Conservation (phyloP, 2,329 filamentous ascomycete species). For the Phialophora chinensis region DNA sequence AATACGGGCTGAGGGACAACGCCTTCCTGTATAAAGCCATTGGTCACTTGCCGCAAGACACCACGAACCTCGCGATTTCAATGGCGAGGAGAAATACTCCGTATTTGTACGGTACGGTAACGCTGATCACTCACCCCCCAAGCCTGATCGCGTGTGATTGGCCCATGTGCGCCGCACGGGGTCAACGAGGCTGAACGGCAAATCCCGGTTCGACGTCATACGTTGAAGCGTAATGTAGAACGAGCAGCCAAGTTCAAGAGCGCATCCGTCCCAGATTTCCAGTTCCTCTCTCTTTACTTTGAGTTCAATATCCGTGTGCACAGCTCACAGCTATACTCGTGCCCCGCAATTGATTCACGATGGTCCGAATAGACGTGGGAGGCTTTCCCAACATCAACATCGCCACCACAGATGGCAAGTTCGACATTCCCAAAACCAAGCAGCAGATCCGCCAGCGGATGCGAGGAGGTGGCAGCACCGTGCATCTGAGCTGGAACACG, state of each 20-base stretch:
- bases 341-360: conserved; percentile 6
- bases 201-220: conserved; percentile 13
- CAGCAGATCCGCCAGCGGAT: conserved; percentile 24
- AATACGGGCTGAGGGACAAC: background rate
- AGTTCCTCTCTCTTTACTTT: background rate
- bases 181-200: conserved; percentile 9
- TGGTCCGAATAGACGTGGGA: conserved; percentile 34
- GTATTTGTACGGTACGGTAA: background rate
- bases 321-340: background rate
- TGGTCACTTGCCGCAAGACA: background rate
- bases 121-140: background rate
- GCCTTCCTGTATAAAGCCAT: conserved; percentile 14
- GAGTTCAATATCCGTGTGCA: background rate
- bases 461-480: conserved; percentile 17
- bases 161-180: background rate
- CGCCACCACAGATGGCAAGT: conserved; percentile 24
- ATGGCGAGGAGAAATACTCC: background rate
- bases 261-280: conserved; percentile 4
- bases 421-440: conserved; percentile 19
- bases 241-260: conserved; percentile 13
- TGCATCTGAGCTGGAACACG: conserved; percentile 34
- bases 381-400: conserved; percentile 36
- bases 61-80: background rate
- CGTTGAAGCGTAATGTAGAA: background rate
- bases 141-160: conserved; percentile 18